Percentiles rank a stretch among this genome's conserved stretches.
Conservation (phyloP, 495 filamentous ascomycete species). For the Penicillium cosmopolitanum region DNA sequence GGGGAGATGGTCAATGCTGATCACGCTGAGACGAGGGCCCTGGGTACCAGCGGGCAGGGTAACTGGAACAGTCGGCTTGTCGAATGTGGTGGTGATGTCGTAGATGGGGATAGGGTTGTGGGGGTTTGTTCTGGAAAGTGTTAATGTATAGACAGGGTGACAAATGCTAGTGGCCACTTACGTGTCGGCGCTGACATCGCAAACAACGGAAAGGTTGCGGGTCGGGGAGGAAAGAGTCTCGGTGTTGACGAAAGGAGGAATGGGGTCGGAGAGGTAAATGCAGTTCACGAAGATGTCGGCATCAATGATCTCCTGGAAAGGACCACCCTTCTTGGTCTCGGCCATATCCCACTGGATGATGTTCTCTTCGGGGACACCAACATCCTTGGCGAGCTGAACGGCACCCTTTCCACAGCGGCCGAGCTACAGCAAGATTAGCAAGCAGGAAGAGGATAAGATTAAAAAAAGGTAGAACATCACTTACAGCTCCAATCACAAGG, state of each 20-base stretch:
- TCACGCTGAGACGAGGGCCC: slow-evolving; percentile 69
- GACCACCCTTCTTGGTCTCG: slow-evolving; percentile 78
- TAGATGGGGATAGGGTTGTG: slow-evolving; percentile 70
- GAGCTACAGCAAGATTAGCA: slow-evolving; percentile 41
- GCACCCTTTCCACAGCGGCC: slow-evolving; percentile 89
- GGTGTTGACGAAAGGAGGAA: slow-evolving; percentile 67
- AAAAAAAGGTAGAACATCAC: slow-evolving; percentile 7
- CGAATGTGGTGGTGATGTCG: slow-evolving; percentile 72
- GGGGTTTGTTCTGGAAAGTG: slow-evolving; percentile 60
- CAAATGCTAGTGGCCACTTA: slow-evolving; percentile 23
- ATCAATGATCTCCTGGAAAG: slow-evolving; percentile 81
- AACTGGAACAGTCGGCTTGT: slow-evolving; percentile 80
- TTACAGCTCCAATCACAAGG: slow-evolving; percentile 63
- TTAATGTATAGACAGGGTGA: neutral
- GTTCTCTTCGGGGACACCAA: slow-evolving; percentile 72
- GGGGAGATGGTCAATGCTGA: slow-evolving; percentile 91
- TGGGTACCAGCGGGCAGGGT: slow-evolving; percentile 48
- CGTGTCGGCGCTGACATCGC: slow-evolving; percentile 81
- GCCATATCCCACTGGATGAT: slow-evolving; percentile 91
- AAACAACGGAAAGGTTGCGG: slow-evolving; percentile 81
- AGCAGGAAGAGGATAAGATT: no score
- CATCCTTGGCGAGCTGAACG: slow-evolving; percentile 75
- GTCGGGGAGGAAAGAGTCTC: slow-evolving; percentile 68
- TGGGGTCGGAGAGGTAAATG: slow-evolving; percentile 77
- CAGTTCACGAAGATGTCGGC: slow-evolving; percentile 84